Conservation (phyloP, 768 basidiomycete species). For the Kwoniella europaea region DNA sequence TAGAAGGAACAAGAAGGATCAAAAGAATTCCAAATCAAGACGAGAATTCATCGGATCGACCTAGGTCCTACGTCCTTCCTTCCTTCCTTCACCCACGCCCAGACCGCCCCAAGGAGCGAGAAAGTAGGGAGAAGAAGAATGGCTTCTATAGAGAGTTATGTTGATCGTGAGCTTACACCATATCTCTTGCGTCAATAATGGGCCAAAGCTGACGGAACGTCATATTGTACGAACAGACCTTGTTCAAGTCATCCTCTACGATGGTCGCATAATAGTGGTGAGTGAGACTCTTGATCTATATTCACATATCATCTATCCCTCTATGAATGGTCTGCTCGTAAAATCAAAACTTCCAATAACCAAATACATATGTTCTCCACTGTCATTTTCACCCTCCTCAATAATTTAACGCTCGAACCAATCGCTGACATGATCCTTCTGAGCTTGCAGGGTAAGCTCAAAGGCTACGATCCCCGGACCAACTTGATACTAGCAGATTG, state of each 20-base stretch:
- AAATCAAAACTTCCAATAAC: too few species aligned
- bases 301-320: background rate
- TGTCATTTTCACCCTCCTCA: too few species aligned
- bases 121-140: slow-evolving; percentile 23
- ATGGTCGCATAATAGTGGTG: slow-evolving; percentile 92
- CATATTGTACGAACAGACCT: too few species aligned
- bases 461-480: slow-evolving; percentile 92
- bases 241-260: slow-evolving; percentile 92
- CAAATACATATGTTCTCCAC: too few species aligned
- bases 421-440: background rate
- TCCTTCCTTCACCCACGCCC: background rate
- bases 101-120: slow-evolving; percentile 2
- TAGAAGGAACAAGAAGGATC: background rate
- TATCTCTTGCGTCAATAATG: too few species aligned
- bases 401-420: too few species aligned
- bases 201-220: slow-evolving; percentile 60
- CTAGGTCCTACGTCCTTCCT: background rate
- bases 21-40: background rate
- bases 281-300: slow-evolving; percentile 47
- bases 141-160: slow-evolving; percentile 48
- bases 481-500: slow-evolving; percentile 94
- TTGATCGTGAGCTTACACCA: slow-evolving; percentile 37
- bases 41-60: background rate
- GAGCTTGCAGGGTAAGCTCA: slow-evolving; percentile 74
- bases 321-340: too few species aligned